Percentiles rank a stretch among this genome's conserved stretches.
These are phyloP conservation scores for Collybia nuda DNA, from an alignment of 768 basidiomycete genomes.

Conservation along the genomic window DNA sequence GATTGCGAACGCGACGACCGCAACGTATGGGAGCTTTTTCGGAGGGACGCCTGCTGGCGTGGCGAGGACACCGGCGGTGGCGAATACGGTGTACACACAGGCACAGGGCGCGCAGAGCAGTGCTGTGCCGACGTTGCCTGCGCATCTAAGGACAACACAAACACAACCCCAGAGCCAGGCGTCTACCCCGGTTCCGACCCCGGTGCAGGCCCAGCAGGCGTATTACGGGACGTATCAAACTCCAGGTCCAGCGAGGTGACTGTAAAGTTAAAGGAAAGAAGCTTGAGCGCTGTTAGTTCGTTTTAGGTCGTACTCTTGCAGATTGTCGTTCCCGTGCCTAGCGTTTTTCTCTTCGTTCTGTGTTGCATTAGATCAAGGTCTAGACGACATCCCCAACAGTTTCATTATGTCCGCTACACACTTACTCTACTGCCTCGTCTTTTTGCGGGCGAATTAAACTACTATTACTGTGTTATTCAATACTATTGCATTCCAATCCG, in stretches of 20 bases:
- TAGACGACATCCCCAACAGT: too few species aligned
- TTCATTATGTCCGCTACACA: too few species aligned
- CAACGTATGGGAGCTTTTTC: conserved; percentile 26
- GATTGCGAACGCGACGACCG: too few species aligned
- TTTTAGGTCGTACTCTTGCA: too few species aligned
- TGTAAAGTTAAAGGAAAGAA: background rate
- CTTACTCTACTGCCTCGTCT: too few species aligned
- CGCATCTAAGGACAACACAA: conserved; percentile 25
- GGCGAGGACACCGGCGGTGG: conserved; percentile 22
- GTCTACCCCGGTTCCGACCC: conserved; percentile 9
- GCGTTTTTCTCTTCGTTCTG: background rate
- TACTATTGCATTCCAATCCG: background rate
- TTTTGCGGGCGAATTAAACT: too few species aligned
- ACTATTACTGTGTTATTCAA: background rate
- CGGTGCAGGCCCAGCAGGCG: conserved; percentile 18
- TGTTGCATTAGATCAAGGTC: too few species aligned
- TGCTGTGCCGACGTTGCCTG: conserved; percentile 27
- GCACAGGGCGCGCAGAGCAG: conserved; percentile 1
- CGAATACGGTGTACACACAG: conserved; percentile 23
- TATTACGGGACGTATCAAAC: conserved; percentile 26
- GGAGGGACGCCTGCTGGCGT: conserved; percentile 6
- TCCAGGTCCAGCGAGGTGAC: conserved; percentile 8
- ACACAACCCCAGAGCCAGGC: too few species aligned
- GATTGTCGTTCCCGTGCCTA: too few species aligned
- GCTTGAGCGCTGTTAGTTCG: too few species aligned